These are phyloP conservation scores for Mrakia hoshinonis DNA, from an alignment of 768 basidiomycete species.

Conservation along the genomic window DNA sequence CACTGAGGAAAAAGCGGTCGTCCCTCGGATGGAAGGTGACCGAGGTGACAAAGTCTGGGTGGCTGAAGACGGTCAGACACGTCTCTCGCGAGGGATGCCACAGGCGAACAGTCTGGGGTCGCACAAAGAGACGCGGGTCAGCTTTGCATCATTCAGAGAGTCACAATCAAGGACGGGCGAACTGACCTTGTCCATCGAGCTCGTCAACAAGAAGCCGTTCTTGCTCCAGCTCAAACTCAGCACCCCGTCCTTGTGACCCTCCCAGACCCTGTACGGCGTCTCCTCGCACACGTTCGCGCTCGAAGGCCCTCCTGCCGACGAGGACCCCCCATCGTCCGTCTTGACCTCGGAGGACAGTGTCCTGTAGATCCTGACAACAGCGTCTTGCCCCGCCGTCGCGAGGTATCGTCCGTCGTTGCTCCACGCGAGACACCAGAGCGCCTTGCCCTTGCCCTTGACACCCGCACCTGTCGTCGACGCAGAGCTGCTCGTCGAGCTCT, in stretches of 20 bases:
- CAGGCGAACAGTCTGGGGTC: constrained; percentile 33
- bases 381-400: constrained; percentile 36
- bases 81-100: constrained; percentile 34
- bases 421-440: constrained; percentile 36
- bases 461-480: background rate
- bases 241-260: constrained; percentile 35
- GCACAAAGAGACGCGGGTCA: background rate
- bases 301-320: background rate
- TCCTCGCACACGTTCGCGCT: constrained; percentile 31
- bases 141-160: background rate
- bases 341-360: constrained; percentile 28
- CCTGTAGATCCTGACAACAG: constrained; percentile 36
- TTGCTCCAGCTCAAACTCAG: constrained; percentile 37
- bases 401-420: constrained; percentile 33
- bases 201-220: constrained; percentile 36
- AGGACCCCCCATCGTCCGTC: background rate
- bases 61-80: constrained; percentile 35
- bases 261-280: constrained; percentile 31
- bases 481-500: background rate
- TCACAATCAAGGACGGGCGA: background rate
- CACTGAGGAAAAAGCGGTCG: constrained; percentile 37
- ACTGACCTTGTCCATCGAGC: constrained; percentile 35
- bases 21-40: constrained; percentile 37
- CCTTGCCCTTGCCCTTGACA: constrained; percentile 29
- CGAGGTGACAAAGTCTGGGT: constrained; percentile 37